phyloP scores from a whole-genome alignment of 2,329 filamentous ascomycete species.

The Alternaria dauci region DNA sequence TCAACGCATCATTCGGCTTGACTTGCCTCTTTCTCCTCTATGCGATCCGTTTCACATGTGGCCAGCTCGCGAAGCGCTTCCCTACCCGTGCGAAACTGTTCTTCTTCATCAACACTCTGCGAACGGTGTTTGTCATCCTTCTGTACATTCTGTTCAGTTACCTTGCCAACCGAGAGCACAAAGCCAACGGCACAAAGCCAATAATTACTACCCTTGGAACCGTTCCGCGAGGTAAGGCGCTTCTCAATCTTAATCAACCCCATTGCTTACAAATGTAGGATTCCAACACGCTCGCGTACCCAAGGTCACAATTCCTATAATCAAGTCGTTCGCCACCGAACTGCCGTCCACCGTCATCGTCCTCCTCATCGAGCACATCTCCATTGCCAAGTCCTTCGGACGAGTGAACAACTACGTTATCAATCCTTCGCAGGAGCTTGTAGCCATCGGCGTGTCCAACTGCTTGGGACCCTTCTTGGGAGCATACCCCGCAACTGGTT shows the following conservation, averaged over 20 bases:
- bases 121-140: conserved; percentile 89
- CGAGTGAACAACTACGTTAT: conserved; percentile 98
- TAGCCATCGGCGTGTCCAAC: conserved; percentile 91
- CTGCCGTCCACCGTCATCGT: conserved; percentile 90
- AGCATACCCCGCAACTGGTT: conserved; percentile 90
- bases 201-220: conserved; percentile 75
- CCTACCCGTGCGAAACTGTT: conserved; percentile 75
- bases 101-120: conserved; percentile 91
- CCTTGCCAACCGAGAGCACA: conserved; percentile 72
- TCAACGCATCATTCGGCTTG: conserved; percentile 84
- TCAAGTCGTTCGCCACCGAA: conserved; percentile 73
- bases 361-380: conserved; percentile 93
- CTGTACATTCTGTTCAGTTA: conserved; percentile 93
- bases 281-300: conserved; percentile 84
- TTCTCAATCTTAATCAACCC: neutral
- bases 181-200: conserved; percentile 58
- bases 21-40: conserved; percentile 83
- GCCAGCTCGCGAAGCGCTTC: conserved; percentile 70
- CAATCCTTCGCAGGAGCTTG: conserved; percentile 93
- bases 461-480: conserved; percentile 90
- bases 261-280: conserved; percentile 26
- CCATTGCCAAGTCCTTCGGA: conserved; percentile 96
- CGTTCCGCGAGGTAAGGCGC: conserved; percentile 74
- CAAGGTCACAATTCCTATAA: conserved; percentile 69
- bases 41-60: conserved; percentile 68